These are phyloP conservation scores for Diaporthe aspalathi DNA, from an alignment of 2,329 filamentous ascomycete species.

Conservation along the genomic window DNA sequence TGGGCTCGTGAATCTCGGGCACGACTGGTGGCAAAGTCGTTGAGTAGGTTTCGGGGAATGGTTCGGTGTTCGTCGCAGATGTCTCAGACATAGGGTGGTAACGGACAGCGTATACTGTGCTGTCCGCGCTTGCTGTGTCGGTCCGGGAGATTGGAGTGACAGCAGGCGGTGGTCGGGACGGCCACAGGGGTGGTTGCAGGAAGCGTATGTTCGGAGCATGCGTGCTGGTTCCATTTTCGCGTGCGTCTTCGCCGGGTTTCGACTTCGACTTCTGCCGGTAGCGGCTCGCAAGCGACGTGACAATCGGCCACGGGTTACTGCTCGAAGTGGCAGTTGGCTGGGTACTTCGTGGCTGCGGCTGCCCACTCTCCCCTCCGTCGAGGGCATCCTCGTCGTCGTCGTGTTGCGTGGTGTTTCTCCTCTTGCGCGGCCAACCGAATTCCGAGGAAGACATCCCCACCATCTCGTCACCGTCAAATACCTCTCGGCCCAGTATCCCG, in stretches of 20 bases:
- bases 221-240: constrained; percentile 35
- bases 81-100: constrained; percentile 69
- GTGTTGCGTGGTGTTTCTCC: constrained; percentile 46
- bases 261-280: constrained; percentile 48
- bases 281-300: constrained; percentile 54
- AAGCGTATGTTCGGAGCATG: constrained; percentile 46
- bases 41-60: constrained; percentile 38
- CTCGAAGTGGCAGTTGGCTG: constrained; percentile 44
- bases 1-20: constrained; percentile 49
- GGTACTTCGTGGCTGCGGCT: constrained; percentile 31
- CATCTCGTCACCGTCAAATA: constrained; percentile 96
- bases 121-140: constrained; percentile 72
- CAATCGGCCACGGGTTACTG: constrained; percentile 53
- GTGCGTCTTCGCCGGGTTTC: constrained; percentile 41
- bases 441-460: constrained; percentile 71
- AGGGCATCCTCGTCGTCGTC: constrained; percentile 47
- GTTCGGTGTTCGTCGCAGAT: constrained; percentile 58
- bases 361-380: constrained; percentile 47
- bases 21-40: constrained; percentile 42
- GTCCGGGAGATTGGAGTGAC: constrained; percentile 70
- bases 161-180: constrained; percentile 65
- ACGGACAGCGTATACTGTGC: constrained; percentile 72
- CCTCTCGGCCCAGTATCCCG: constrained; percentile 87
- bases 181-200: constrained; percentile 64
- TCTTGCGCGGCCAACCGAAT: constrained; percentile 58